Base-by-base conservation (phyloP, 1,284 basidiomycete species). In the Macrocystidia cucumis region DNA sequence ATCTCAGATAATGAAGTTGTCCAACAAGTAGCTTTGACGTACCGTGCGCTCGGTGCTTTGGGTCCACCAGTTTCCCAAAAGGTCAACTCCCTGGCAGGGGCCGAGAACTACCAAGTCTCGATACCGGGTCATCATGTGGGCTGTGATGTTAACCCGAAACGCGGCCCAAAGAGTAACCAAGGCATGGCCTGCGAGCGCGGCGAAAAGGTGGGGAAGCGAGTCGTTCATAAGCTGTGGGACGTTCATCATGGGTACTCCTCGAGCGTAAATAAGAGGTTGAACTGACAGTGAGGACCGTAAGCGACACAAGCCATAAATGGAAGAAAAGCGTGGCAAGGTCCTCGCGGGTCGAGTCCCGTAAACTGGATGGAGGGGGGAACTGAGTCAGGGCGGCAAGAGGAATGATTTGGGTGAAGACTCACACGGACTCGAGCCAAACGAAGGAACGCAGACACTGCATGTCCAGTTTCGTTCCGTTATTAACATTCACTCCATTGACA, bases 131-230 rank as follows among this genome's bases (percentile, higher is more conserved):
- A 49, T 47, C 23, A 61, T 45, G 9, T 40, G 45, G 9, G 42
- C 39, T 4, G 59, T 56, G 3, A 51, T 55, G 7, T 40, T 26
- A 12, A 71, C 44, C 16, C 65, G 55, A 42, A 59, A 70, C 5
- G 49, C 54, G 3, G 63, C 55, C 70, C 69, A 72, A 7, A 43
- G 59, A 5, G 62, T 62, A 2, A 58, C 62, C 3, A 72, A 44
- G 14, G 59, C 43, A 41, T 71, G 67, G 4, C 63, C 63, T 14
- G 55, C 55, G 6, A 72, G 35, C 2, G 61, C 57, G 14, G 68
- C 63, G 3, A 55, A 59, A 24, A 72, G 54, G 44, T 72, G 68
- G 6, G 70, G 70, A 17, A 69, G 55, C 1, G 67, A 70, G 46
- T 72, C 67, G 34, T 62, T 64, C 21, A 70, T 39, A 24, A 73